These are phyloP conservation scores for Allium fistulosum DNA, from an alignment of 106 monocot species.

Conservation along the genomic window DNA sequence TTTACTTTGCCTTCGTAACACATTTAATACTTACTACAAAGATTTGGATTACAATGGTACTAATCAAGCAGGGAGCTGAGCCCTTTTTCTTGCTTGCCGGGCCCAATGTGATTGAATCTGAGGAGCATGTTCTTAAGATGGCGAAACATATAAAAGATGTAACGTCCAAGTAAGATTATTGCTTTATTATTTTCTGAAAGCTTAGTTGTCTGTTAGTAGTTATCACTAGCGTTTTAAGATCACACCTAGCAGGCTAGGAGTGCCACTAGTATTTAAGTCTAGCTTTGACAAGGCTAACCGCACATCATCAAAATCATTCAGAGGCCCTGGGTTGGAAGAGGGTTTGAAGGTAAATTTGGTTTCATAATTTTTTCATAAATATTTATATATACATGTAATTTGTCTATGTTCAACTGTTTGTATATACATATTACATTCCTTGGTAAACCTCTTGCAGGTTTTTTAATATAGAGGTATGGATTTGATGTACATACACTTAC, in stretches of 20 bases:
- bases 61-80: conserved; percentile 44
- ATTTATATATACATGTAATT: background rate
- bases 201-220: background rate
- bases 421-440: background rate
- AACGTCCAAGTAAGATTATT: conserved; percentile 43
- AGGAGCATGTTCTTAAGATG: conserved; percentile 89
- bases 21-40: background rate
- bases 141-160: conserved; percentile 64
- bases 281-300: conserved; percentile 99
- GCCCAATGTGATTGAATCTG: conserved; percentile 95
- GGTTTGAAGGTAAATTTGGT: conserved; percentile 68
- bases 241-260: conserved; percentile 39
- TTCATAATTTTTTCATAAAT: background rate
- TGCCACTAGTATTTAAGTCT: conserved; percentile 85
- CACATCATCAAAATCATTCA: conserved; percentile 87
- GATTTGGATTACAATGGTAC: background rate
- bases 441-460: background rate
- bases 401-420: background rate
- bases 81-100: conserved; percentile 93
- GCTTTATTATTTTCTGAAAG: background rate
- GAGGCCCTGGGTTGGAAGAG: conserved; percentile 91
- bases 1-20: background rate
- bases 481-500: background rate
- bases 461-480: background rate
- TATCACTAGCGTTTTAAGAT: background rate